Evolutionary conservation across 495 filamentous ascomycete species (phyloP).

Genomic region (Aspergillus taichungensis): DNA sequence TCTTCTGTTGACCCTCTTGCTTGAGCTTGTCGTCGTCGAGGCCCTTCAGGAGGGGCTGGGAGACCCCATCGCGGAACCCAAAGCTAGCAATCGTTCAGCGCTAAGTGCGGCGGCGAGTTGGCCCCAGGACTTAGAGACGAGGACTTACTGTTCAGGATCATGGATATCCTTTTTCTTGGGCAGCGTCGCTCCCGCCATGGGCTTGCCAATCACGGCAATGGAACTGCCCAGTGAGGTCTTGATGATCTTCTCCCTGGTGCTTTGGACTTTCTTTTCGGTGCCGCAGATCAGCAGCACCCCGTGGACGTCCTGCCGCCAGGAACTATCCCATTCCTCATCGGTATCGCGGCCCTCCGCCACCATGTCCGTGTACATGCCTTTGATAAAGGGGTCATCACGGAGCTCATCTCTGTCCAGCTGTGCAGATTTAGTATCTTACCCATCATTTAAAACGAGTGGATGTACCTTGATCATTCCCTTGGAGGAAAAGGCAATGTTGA

Average conservation of each 20-base stretch:
- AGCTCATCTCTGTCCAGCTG: not conserved
- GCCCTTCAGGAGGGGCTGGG: slow-evolving; percentile 22
- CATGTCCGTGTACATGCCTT: slow-evolving; percentile 8
- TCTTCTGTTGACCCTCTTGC: slow-evolving; percentile 8
- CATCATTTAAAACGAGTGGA: not conserved
- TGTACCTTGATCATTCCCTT: slow-evolving; percentile 21
- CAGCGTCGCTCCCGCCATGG: too few relatives aligned
- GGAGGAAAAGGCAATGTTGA: slow-evolving; percentile 23
- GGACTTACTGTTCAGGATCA: slow-evolving; percentile 8
- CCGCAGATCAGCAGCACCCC: too few relatives aligned
- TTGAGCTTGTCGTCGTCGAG: slow-evolving; percentile 8
- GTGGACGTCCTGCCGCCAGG: too few relatives aligned
- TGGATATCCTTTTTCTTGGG: too few relatives aligned
- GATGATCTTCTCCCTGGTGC: too few relatives aligned
- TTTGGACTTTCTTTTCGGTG: too few relatives aligned
- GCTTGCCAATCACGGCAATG: too few relatives aligned
- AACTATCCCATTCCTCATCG: too few relatives aligned
- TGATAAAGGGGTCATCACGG: not conserved
- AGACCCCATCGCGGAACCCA: slow-evolving; percentile 24
- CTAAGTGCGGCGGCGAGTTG: not conserved
- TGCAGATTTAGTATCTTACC: not conserved
- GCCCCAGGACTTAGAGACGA: not conserved
- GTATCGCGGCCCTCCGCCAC: not conserved
- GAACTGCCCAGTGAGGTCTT: too few relatives aligned
- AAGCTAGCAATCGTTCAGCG: slow-evolving; percentile 13